Percentiles rank a stretch among this genome's conserved stretches.
These are phyloP conservation scores for Cryptococcus maquisensis DNA, from an alignment of 1,284 basidiomycete genomes.

Conservation along the genomic window DNA sequence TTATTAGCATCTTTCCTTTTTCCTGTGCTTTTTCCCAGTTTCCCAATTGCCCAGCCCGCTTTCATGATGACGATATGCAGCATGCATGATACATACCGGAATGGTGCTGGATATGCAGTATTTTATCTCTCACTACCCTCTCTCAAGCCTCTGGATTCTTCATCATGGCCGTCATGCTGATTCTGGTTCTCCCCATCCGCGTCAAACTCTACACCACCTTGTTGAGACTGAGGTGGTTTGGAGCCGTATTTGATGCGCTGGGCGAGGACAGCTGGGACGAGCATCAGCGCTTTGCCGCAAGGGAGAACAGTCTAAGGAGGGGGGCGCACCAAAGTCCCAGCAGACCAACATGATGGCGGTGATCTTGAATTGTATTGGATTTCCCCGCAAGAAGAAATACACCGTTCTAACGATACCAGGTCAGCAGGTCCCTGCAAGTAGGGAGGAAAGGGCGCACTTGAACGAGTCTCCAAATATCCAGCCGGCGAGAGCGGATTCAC, in stretches of 20 bases:
- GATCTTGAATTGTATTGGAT: slow-evolving; percentile 51
- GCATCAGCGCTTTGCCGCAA: background rate
- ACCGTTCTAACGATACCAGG: slow-evolving; percentile 29
- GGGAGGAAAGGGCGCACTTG: slow-evolving; percentile 34
- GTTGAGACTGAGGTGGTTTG: slow-evolving; percentile 21
- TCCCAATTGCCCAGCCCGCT: too few relatives aligned
- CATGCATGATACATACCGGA: too few relatives aligned
- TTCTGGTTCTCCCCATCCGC: background rate
- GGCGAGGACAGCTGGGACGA: slow-evolving; percentile 28
- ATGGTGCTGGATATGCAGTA: too few relatives aligned
- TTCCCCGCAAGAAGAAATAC: slow-evolving; percentile 51
- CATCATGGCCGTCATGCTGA: background rate
- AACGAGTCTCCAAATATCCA: slow-evolving; percentile 50
- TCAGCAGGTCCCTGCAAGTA: background rate
- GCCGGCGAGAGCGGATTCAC: slow-evolving; percentile 49
- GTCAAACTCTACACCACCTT: background rate
- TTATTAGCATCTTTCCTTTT: too few relatives aligned
- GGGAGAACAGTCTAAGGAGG: background rate
- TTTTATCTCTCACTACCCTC: too few relatives aligned
- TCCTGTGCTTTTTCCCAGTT: too few relatives aligned
- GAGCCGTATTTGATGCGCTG: slow-evolving; percentile 41
- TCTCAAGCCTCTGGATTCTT: slow-evolving; percentile 8
- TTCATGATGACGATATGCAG: too few relatives aligned
- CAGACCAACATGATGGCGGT: slow-evolving; percentile 46
- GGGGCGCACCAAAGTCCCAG: slow-evolving; percentile 41